phyloP scores from a whole-genome alignment of 306 rosid species.

The Fragaria ananassa region DNA sequence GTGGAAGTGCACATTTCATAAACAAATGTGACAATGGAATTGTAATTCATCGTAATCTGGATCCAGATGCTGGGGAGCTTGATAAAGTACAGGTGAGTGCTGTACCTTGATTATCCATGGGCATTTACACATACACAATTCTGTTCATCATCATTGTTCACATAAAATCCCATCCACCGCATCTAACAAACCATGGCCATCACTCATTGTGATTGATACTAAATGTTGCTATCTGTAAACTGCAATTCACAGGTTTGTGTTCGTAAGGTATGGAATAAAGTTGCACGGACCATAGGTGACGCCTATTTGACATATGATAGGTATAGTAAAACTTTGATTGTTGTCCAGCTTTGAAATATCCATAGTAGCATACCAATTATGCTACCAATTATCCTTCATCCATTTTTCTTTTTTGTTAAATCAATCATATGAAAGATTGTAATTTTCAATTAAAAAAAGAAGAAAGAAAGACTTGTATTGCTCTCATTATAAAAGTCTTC shows the following conservation, averaged over 20 bases:
- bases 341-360: neutral
- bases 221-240: constrained; percentile 5
- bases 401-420: neutral
- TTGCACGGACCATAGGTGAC: constrained; percentile 81
- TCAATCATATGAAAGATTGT: neutral
- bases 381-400: neutral
- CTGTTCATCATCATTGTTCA: constrained; percentile 5
- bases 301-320: constrained; percentile 67
- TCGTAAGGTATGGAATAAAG: constrained; percentile 81
- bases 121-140: neutral
- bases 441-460: neutral
- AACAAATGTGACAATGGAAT: constrained; percentile 95
- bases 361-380: neutral
- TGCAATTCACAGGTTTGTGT: constrained; percentile 61
- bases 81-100: constrained; percentile 73
- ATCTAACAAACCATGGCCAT: neutral
- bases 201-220: constrained; percentile 12
- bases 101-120: neutral
- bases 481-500: neutral
- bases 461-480: neutral
- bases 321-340: constrained; percentile 28
- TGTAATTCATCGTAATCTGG: constrained; percentile 84
- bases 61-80: constrained; percentile 73
- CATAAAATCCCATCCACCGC: neutral
- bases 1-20: constrained; percentile 94